Base-by-base conservation (phyloP, 2,329 filamentous ascomycete species). In the Calonectria montana region DNA sequence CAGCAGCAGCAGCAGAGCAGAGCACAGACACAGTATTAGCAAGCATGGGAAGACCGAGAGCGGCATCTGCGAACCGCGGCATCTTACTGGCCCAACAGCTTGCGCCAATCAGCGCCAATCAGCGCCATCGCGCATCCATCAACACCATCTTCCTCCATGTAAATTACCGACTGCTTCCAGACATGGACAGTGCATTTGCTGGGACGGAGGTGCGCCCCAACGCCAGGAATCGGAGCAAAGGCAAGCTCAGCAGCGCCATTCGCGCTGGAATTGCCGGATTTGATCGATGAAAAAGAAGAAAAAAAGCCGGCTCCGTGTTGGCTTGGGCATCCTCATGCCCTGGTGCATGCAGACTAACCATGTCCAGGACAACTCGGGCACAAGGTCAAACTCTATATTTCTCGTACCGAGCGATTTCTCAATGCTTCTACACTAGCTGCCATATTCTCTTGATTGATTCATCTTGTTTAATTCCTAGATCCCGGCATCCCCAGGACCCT, bases 251-350 rank as follows among this genome's bases (percentile, higher is more conserved):
- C 35, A 59, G 23, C 13, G n/a, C 39, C 23, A 45, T 45, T 4
- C 27, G 16, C 15, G 12, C 18, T 41, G 63, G 65, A 68, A 74
- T 74, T 77, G 65, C 72, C 74, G 59, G 64, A 63, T 72, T 70
- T 67, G 76, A 78, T 77, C 74, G 74, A 75, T 73, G 74, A 57
- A 37, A 21, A 53, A 67, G 73, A 73, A 3, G 27, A 50, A 21
- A 70, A 43, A 67, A 45, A 53, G 65, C 53, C 70, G 77, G 70
- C 72, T 70, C 25, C 64, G 48, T 37, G 59, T 21, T 59, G 43
- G 55, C 27, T 43, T 61, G 31, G 47, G 45, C 45, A 35, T 63
- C 27, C 37, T 64, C 47, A 50, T 27, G 25, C 47, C 45, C 64
- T 67, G 66, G 55, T 75, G 69, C 65, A 69, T 70, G 29, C 39